These are phyloP conservation scores for Ophiocordyceps camponoti-leonardi DNA, from an alignment of 2,329 filamentous ascomycete genomes.

Conservation along the genomic window DNA sequence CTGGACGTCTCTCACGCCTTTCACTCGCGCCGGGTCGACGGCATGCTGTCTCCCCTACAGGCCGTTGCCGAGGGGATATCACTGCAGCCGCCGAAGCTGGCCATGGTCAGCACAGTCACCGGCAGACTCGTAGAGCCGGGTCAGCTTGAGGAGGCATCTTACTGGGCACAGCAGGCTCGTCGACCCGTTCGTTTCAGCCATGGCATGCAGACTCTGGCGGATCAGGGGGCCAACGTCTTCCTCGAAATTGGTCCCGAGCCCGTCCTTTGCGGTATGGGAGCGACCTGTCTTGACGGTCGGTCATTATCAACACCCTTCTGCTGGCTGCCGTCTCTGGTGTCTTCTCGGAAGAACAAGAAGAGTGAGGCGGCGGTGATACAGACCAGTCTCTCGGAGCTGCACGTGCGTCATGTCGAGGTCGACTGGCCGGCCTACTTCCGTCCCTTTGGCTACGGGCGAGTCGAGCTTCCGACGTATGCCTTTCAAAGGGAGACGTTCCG, in stretches of 20 bases:
- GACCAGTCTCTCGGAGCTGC: conserved; percentile 8
- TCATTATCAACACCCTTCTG: neutral
- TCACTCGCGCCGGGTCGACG: conserved; percentile 31
- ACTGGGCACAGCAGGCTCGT: conserved; percentile 42
- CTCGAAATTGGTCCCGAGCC: conserved; percentile 13
- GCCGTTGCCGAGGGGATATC: conserved; percentile 20
- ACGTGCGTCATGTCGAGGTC: conserved; percentile 9
- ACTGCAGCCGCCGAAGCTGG: conserved; percentile 23
- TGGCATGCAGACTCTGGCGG: conserved; percentile 8
- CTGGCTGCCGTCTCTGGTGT: conserved; percentile 12
- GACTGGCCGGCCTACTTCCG: conserved; percentile 13
- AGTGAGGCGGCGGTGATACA: conserved; percentile 6
- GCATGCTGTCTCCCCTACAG: conserved; percentile 38
- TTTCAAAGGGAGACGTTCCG: conserved; percentile 8
- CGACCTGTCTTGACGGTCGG: conserved; percentile 4
- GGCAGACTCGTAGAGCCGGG: conserved; percentile 32
- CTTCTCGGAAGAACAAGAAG: too few relatives aligned
- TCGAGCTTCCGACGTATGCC: conserved; percentile 14
- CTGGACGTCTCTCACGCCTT: conserved; percentile 33
- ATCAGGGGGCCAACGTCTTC: conserved; percentile 10
- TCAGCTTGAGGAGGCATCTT: conserved; percentile 32
- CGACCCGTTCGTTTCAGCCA: conserved; percentile 45
- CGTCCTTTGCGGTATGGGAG: conserved; percentile 12
- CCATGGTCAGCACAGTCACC: conserved; percentile 50
- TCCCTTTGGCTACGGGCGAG: conserved; percentile 9